Evolutionary conservation across 345 rosid genomes (phyloP).

Genomic region (Citrus reticulata): DNA sequence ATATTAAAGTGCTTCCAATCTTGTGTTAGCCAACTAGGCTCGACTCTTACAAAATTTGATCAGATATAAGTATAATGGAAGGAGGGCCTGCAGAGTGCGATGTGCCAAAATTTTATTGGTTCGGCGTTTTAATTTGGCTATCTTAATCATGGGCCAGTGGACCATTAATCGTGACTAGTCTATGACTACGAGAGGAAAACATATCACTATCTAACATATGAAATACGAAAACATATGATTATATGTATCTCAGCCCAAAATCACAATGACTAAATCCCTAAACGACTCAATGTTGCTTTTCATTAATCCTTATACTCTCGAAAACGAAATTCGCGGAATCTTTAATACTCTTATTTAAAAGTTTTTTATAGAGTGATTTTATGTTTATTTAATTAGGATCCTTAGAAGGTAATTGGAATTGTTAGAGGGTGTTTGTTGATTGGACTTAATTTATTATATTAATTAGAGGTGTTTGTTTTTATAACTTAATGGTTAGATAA

Average conservation of each 20-base stretch:
- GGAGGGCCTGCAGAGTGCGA: not conserved
- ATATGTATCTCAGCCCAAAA: slow-evolving; percentile 5
- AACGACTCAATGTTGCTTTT: not conserved
- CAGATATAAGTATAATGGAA: not conserved
- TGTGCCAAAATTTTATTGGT: slow-evolving; percentile 2
- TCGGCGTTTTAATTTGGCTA: not conserved
- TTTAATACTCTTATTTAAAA: not conserved
- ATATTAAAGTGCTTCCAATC: not conserved
- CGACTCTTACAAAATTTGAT: slow-evolving; percentile 3
- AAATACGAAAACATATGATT: not conserved
- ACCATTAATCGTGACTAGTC: not conserved
- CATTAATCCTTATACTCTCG: not conserved
- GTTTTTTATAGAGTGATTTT: too few relatives aligned
- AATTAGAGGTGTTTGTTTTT: too few relatives aligned
- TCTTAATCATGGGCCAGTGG: not conserved
- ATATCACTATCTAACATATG: not conserved
- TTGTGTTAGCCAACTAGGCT: not conserved
- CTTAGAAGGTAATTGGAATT: too few relatives aligned
- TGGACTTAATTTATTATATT: too few relatives aligned
- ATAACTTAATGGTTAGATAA: too few relatives aligned
- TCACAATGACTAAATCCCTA: not conserved
- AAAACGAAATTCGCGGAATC: not conserved
- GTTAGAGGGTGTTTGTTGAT: too few relatives aligned
- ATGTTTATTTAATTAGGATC: too few relatives aligned
- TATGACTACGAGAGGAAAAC: not conserved